Base-by-base conservation (phyloP, 202 grass and related monocot genomes). In the Alloteropsis angusta region DNA sequence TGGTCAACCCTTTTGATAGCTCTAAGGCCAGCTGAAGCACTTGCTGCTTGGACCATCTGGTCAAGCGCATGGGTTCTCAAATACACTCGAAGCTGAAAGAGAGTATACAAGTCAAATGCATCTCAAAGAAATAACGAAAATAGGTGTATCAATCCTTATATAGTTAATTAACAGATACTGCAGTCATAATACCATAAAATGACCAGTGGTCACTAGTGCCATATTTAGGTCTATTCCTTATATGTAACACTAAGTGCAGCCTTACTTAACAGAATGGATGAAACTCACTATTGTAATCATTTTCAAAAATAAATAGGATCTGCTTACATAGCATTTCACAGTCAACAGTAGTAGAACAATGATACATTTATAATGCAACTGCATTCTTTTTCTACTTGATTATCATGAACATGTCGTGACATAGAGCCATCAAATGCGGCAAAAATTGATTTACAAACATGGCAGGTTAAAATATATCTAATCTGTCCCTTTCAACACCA, bases 41-140 rank as follows among this genome's bases (percentile, higher is more conserved):
- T 94, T 80, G 81, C 87, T 30, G 87, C 89, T 92, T 98, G 95
- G 50, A 94, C 87, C 95, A 98, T 98, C 89, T 95, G 95, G 25
- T 98, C 96, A 71, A 98, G 85, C 23, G 90, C 96, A 80, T 98
- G 78, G 61, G 85, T 89, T 87, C 96, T 93, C 85, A 98, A 86
- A 71, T 93, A 98, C 43, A 98, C 96, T 66, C 88, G 88, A 75
- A 91, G 84, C 96, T 98, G 92, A 81, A 91, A 87, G 10, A 65
- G 54, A 63, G 30, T 30, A 68, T 44, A 86, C 8, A 30, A 50
- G 68, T 85, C 30, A 85, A 32, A 82, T 56, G n/a, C 78, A 77
- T 79, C 16, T 67, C 44, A 80, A 68, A 52, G 22, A 59, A 28
- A 54, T 19, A 70, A 69, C 22, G 34, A 68, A 80, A 36, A 76